Evolutionary conservation across 2,329 filamentous ascomycete species (phyloP), one percentile per base, ranked within the genome.

Genomic region (Neocucurbitaria cava): DNA sequence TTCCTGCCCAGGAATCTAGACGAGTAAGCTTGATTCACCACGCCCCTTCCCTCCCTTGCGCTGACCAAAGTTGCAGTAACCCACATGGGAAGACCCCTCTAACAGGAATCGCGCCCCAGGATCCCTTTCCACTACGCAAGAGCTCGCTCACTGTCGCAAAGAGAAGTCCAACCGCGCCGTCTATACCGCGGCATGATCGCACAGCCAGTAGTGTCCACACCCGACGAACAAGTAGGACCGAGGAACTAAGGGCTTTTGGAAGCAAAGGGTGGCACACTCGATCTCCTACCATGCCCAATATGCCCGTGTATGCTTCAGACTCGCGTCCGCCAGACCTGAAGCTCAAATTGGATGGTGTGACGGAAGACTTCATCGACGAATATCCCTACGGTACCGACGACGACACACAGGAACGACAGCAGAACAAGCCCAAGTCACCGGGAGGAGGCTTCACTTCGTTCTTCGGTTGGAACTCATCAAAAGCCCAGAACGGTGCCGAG

Each of bases 401-500:
- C n/a, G 54, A 44, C 35, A 56, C 65, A 21, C 57, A 57, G 17
- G 50, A 56, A 44, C 53, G 54, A 47, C 65, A 67, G 24, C 61
- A 62, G 24, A 72, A 68, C 46, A 75, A 77, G 55, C 76, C 78
- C 15, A 80, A 78, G 57, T 79, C 79, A 18, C 79, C 78, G 5
- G 74, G 65, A 17, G 81, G 79, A 52, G 86, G 85, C 52, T 82
- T 89, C 65, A 84, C 84, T 40, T 86, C 84, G 13, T 87, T 89
- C 73, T 90, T 90, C 65, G 85, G 86, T 56, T 89, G 87, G 85
- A 87, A 86, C 59, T 82, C 80, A 20, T 76, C 79, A 24, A 77
- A 81, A 42, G 82, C 82, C 3, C 82, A 84, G 52, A 71, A 68
- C 51, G 81, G 82, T 15, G 79, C 79, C 13, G 85, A 86, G 49